Base-by-base conservation (phyloP, 75 land plant species). In the Selaginella moellendorffii region DNA sequence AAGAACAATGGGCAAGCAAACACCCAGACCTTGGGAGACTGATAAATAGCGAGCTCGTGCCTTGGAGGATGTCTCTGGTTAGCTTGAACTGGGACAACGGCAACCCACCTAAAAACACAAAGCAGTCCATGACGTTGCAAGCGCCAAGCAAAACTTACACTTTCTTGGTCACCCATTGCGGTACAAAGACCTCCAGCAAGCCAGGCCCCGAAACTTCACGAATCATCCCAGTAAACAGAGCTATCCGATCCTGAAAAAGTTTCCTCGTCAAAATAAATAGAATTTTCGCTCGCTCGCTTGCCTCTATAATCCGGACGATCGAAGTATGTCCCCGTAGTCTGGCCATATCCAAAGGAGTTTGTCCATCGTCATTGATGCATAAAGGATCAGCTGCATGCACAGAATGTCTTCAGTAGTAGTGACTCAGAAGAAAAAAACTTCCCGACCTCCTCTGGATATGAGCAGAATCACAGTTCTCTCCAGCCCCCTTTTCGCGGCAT, bases 301-400 rank as follows among this genome's bases (percentile, higher is more conserved):
- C 97, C 93, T 90, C 97, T 59, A 90, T 84, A 18, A 81, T 65
- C 51, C 97, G 93, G 12, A 90, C 93, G 65, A 90, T 81, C 64
- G 78, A 77, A 52, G 53, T 65, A 64, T 67, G 82, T 0, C 80
- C 84, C 65, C 77, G 85, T 54, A 66, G 76, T 68, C 97, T 80
- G 30, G 97, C 97, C 80, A 87, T 74, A 20, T 87, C 84, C 68
- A 90, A 82, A 14, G 97, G 81, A 29, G 85, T 90, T 63, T 80
- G 66, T 53, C 79, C 81, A 63, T 79, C 88, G 74, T 84, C 88
- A 77, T 90, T 90, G 56, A 75, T 72, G 18, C 78, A 59, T 9
- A 84, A 67, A 46, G 93, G 80, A 75, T 90, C 86, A 36, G 93
- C 97, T 90, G 83, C 63, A 81, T 56, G 2, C 2, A 72, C 12